These are phyloP conservation scores for Jackrogersella multiformis DNA, from an alignment of 495 filamentous ascomycete genomes.

Conservation along the genomic window DNA sequence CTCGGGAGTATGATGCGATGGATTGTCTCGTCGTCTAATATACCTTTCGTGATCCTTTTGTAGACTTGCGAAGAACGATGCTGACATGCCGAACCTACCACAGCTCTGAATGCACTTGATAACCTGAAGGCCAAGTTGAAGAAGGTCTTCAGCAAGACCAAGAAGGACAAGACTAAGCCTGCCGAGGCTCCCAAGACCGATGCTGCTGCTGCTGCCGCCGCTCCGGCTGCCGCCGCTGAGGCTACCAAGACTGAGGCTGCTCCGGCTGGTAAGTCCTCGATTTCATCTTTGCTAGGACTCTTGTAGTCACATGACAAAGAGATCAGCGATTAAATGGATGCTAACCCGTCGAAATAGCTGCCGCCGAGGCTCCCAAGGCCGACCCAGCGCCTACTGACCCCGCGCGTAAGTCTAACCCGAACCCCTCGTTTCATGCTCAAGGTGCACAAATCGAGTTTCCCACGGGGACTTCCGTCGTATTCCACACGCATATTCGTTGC, in stretches of 20 bases:
- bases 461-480: neutral
- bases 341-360: neutral
- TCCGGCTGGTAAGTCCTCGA: conserved; percentile 4
- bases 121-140: conserved; percentile 63
- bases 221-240: conserved; percentile 16
- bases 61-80: conserved; percentile 13
- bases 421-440: conserved; percentile 6
- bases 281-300: neutral
- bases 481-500: conserved; percentile 2
- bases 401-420: neutral
- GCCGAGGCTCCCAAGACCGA: conserved; percentile 37
- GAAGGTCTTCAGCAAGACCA: conserved; percentile 57
- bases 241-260: conserved; percentile 5
- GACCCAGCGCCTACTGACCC: neutral
- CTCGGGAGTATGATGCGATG: neutral
- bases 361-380: conserved; percentile 18
- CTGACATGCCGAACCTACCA: conserved; percentile 31
- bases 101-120: conserved; percentile 48
- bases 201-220: conserved; percentile 26
- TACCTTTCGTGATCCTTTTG: too few species aligned
- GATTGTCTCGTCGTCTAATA: neutral
- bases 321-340: neutral
- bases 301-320: neutral
- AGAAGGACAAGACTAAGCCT: conserved; percentile 44
- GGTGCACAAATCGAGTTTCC: neutral